Conservation (phyloP, 2,329 filamentous ascomycete species). For the Tricladium varicosporioides region DNA sequence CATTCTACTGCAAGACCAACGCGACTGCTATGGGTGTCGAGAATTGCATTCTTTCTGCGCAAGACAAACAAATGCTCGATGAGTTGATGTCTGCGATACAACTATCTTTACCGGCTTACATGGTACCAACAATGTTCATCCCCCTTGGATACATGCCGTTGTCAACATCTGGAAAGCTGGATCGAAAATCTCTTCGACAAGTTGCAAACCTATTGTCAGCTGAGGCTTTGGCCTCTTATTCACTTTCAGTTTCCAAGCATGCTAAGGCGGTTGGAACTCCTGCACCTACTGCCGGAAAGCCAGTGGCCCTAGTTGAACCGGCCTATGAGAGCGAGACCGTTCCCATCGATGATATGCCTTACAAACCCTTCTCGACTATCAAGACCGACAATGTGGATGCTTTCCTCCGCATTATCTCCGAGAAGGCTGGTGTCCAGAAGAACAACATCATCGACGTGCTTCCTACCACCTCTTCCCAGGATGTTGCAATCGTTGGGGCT, state of each 20-base stretch:
- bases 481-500: not conserved
- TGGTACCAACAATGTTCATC: too few species aligned
- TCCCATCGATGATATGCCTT: not conserved
- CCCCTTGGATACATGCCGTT: too few species aligned
- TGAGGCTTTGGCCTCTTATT: too few species aligned
- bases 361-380: not conserved
- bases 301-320: too few species aligned
- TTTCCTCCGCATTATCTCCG: not conserved
- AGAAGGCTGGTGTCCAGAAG: not conserved
- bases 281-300: too few species aligned
- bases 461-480: constrained; percentile 4
- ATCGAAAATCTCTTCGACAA: too few species aligned
- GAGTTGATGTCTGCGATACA: not conserved
- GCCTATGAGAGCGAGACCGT: too few species aligned
- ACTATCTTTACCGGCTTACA: too few species aligned
- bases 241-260: too few species aligned
- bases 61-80: not conserved
- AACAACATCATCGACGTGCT: constrained; percentile 7
- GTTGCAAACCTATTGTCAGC: too few species aligned
- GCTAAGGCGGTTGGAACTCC: too few species aligned
- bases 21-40: not conserved
- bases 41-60: not conserved
- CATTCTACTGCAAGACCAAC: not conserved
- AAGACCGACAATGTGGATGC: not conserved
- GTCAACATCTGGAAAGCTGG: too few species aligned